Evolutionary conservation across 2,329 filamentous ascomycete genomes (phyloP).

Genomic region (Colletotrichum navitas): DNA sequence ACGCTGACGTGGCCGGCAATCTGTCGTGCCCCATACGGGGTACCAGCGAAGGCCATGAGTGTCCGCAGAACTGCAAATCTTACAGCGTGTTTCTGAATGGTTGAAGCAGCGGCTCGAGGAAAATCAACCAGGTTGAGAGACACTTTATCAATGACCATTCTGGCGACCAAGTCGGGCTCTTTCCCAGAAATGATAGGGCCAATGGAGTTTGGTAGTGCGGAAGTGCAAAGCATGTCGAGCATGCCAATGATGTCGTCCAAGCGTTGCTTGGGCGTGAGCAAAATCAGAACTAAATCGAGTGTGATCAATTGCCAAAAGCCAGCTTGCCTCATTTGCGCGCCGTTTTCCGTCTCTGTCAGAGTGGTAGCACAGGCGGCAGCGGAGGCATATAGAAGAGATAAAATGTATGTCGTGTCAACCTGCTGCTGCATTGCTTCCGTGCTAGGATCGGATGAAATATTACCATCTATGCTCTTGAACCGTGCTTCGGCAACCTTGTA

Average conservation of each 20-base stretch:
- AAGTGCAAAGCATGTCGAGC: conserved; percentile 75
- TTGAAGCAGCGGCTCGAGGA: conserved; percentile 58
- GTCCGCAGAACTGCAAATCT: conserved; percentile 64
- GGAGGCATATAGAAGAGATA: conserved; percentile 75
- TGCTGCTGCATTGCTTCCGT: conserved; percentile 59
- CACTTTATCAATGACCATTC: conserved; percentile 70
- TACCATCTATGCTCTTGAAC: conserved; percentile 62
- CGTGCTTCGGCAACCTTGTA: conserved; percentile 70
- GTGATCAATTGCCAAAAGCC: conserved; percentile 78
- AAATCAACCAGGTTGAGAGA: conserved; percentile 72
- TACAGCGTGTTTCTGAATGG: conserved; percentile 57
- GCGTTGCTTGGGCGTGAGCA: conserved; percentile 76
- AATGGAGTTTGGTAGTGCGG: conserved; percentile 72
- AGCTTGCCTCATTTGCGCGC: conserved; percentile 49
- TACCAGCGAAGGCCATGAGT: conserved; percentile 70
- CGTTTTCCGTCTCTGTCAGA: conserved; percentile 48
- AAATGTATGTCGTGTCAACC: conserved; percentile 72
- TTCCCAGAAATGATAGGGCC: conserved; percentile 70
- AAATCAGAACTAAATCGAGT: conserved; percentile 74
- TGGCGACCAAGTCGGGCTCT: conserved; percentile 59
- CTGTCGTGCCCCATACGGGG: conserved; percentile 72
- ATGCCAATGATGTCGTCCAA: conserved; percentile 72
- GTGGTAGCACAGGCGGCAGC: conserved; percentile 70
- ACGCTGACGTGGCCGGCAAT: conserved; percentile 77
- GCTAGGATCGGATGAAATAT: conserved; percentile 52